A percentile compares a stretch with the other conserved stretches of the same genome.
Conservation (phyloP, 2,329 filamentous ascomycete species). For the Knufia petricola region DNA sequence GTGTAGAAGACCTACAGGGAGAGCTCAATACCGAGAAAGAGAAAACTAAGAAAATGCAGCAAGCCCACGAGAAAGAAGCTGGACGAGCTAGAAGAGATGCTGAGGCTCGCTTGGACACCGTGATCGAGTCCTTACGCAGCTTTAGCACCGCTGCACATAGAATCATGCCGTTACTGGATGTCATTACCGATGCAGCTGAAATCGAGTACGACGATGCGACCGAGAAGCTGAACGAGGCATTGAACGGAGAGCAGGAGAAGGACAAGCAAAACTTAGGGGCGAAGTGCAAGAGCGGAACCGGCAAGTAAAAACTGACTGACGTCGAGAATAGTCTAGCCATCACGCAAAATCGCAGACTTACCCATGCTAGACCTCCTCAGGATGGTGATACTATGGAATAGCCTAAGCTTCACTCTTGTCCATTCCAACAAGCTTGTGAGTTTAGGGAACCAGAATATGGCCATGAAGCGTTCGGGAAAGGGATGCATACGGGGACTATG, state of each 20-base stretch:
- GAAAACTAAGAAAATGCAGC: slow-evolving; percentile 1
- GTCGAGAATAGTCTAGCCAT: neutral
- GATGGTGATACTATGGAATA: too few species aligned
- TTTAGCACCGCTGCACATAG: slow-evolving; percentile 6
- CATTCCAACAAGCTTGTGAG: too few species aligned
- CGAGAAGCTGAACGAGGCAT: slow-evolving; percentile 2
- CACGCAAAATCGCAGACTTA: too few species aligned
- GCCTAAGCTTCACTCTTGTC: too few species aligned
- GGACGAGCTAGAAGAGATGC: neutral
- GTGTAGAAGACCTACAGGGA: slow-evolving; percentile 1
- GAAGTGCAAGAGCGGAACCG: neutral
- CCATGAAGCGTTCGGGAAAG: too few species aligned
- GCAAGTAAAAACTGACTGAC: too few species aligned
- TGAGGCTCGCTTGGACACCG: neutral
- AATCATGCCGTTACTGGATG: slow-evolving; percentile 8
- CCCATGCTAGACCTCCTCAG: too few species aligned
- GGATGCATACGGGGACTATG: too few species aligned
- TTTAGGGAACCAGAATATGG: too few species aligned
- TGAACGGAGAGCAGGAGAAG: neutral
- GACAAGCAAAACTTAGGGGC: neutral
- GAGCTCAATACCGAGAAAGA: slow-evolving; percentile 7
- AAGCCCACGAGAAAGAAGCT: slow-evolving; percentile 1
- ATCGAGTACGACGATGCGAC: slow-evolving; percentile 8
- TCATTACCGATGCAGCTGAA: slow-evolving; percentile 4
- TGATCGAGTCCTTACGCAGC: neutral